Percentiles rank a stretch among this genome's conserved stretches.
phyloP scores from a whole-genome alignment of 495 filamentous ascomycete species.

The Aspergillus ostianus region DNA sequence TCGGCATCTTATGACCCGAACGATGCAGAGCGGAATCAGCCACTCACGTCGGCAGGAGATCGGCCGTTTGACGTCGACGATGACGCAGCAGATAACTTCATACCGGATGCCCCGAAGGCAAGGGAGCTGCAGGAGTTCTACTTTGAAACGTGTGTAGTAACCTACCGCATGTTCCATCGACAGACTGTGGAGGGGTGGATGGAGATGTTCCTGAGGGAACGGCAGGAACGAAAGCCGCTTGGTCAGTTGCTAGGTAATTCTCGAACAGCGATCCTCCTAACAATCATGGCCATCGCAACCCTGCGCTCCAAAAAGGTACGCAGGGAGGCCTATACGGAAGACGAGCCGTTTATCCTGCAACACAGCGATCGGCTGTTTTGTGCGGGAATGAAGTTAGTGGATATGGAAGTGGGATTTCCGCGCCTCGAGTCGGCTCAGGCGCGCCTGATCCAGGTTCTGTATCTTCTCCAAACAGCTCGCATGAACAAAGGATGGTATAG shows the following conservation, averaged over 20 bases:
- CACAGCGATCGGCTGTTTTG: slow-evolving; percentile 5
- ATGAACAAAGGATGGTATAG: slow-evolving; percentile 29
- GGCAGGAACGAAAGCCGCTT: background rate
- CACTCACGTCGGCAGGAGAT: slow-evolving; percentile 3
- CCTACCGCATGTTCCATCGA: slow-evolving; percentile 22
- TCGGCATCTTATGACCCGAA: background rate
- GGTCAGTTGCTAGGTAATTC: slow-evolving; percentile 13
- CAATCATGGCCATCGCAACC: slow-evolving; percentile 21
- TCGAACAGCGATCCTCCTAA: slow-evolving; percentile 18
- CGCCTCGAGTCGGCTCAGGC: slow-evolving; percentile 25
- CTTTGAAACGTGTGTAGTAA: slow-evolving; percentile 23
- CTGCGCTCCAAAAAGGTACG: slow-evolving; percentile 14
- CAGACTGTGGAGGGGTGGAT: slow-evolving; percentile 22
- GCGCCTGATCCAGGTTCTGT: slow-evolving; percentile 25
- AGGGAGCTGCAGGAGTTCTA: slow-evolving; percentile 16
- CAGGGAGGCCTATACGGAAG: background rate
- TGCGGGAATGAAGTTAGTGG: slow-evolving; percentile 12
- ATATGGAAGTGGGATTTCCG: slow-evolving; percentile 22
- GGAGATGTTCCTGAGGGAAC: slow-evolving; percentile 13
- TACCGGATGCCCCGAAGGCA: slow-evolving; percentile 12
- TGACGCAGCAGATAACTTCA: background rate
- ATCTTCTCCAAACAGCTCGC: slow-evolving; percentile 26
- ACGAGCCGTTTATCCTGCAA: background rate
- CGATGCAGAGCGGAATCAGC: slow-evolving; percentile 3
- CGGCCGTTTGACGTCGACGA: background rate